Evolutionary conservation across 2,329 filamentous ascomycete species (phyloP).

Genomic region (Ceratocystis diversiconidia): DNA sequence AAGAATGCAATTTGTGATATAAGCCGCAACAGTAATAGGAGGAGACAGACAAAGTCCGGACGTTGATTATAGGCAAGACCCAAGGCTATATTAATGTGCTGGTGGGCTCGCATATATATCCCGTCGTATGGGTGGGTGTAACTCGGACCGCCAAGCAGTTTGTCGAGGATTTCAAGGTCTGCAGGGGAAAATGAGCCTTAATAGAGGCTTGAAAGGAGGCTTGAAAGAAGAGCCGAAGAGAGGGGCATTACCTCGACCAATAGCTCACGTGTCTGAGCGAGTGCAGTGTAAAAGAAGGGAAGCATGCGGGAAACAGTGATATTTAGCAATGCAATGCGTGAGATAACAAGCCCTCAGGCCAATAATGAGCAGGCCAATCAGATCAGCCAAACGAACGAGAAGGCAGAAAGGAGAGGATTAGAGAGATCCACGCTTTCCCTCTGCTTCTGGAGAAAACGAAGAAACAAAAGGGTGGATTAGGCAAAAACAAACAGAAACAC

Average conservation of each 20-base stretch:
- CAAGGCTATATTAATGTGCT: not conserved
- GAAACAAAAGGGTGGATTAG: not conserved
- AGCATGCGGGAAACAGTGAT: not conserved
- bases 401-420: not conserved
- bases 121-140: not conserved
- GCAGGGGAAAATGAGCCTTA: not conserved
- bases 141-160: not conserved
- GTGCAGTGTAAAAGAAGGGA: not conserved
- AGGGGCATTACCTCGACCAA: not conserved
- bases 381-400: not conserved
- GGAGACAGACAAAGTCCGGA: not conserved
- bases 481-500: not conserved
- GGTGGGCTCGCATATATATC: not conserved
- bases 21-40: too few relatives aligned
- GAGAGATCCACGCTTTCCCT: not conserved
- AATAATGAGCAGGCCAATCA: not conserved
- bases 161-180: conserved; percentile 5
- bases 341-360: not conserved
- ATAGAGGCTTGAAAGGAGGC: not conserved
- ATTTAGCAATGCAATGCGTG: not conserved
- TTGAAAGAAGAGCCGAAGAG: not conserved
- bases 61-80: not conserved
- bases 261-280: not conserved
- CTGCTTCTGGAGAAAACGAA: not conserved
- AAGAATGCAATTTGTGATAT: not conserved